Evolutionary conservation across 2,329 filamentous ascomycete species (phyloP).

Genomic region (Ilyonectria robusta): DNA sequence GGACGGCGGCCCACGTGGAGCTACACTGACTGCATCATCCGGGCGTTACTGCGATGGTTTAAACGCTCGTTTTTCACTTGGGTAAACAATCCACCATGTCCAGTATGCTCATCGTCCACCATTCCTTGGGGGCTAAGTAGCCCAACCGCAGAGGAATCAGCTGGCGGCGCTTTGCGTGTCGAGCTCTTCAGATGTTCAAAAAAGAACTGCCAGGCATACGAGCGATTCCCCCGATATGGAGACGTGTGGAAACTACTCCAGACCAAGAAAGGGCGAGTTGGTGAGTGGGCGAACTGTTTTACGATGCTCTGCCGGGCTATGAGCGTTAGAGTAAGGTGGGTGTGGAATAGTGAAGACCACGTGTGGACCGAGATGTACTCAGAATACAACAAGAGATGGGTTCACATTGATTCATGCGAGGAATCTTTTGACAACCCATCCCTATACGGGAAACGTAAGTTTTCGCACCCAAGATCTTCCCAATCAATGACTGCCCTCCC

Average conservation of each 20-base stretch:
- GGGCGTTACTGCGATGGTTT: neutral
- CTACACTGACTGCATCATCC: neutral
- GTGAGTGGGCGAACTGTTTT: neutral
- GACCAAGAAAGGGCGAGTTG: neutral
- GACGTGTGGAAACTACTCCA: neutral
- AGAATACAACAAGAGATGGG: neutral
- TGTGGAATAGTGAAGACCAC: neutral
- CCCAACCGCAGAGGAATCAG: neutral
- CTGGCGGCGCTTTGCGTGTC: neutral
- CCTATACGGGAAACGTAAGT: neutral
- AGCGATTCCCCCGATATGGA: neutral
- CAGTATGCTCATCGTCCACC: neutral
- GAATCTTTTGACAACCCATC: neutral
- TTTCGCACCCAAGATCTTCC: neutral
- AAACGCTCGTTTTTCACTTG: neutral
- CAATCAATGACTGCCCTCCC: neutral
- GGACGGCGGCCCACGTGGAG: neutral
- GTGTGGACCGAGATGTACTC: neutral
- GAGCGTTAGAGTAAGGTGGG: neutral
- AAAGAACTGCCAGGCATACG: neutral
- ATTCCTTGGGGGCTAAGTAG: neutral
- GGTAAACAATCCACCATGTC: neutral
- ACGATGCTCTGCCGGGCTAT: neutral
- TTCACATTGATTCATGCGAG: constrained; percentile 2
- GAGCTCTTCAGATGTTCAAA: neutral